A percentile compares a stretch with the other conserved stretches of the same genome.
These are phyloP conservation scores for Dactylella cylindrospora DNA, from an alignment of 2,329 filamentous ascomycete genomes.

Conservation along the genomic window DNA sequence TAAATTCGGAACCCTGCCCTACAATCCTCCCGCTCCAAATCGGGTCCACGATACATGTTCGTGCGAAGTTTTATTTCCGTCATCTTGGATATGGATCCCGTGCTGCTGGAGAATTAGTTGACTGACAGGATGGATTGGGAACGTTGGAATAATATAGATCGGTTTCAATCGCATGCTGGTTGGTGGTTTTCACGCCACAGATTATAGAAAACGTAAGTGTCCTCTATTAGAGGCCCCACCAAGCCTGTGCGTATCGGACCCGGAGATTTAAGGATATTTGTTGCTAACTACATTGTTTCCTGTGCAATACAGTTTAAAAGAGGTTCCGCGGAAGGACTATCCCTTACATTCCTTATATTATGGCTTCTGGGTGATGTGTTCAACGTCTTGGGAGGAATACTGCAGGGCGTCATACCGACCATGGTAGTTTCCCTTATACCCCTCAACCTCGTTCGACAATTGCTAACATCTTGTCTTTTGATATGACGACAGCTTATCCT, in stretches of 20 bases:
- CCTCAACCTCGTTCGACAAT: conserved; percentile 8
- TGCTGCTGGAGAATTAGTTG: not conserved
- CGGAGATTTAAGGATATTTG: too few species aligned
- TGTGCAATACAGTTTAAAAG: conserved; percentile 63
- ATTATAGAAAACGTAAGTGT: conserved; percentile 74
- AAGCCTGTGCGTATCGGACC: not conserved
- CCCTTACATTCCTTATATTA: conserved; percentile 85
- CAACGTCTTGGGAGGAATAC: conserved; percentile 88
- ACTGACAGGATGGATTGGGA: conserved; percentile 30
- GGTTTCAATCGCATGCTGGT: conserved; percentile 96
- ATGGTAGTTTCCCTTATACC: conserved; percentile 63
- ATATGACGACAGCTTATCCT: conserved; percentile 66
- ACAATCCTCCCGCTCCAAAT: too few species aligned
- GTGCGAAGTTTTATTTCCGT: too few species aligned
- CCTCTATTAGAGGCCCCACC: not conserved
- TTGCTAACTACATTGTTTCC: not conserved
- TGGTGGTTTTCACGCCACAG: conserved; percentile 95
- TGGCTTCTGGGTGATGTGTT: conserved; percentile 95
- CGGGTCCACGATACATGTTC: too few species aligned
- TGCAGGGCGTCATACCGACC: conserved; percentile 89
- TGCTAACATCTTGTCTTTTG: not conserved
- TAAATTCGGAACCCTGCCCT: too few species aligned
- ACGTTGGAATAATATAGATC: conserved; percentile 61
- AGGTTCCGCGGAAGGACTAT: conserved; percentile 80
- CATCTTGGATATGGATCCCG: conserved; percentile 3